Percentiles rank a stretch among this genome's conserved stretches.
Evolutionary conservation across 805 yeast species (phyloP).

Genomic region (Zygoascus bituminiphila): DNA sequence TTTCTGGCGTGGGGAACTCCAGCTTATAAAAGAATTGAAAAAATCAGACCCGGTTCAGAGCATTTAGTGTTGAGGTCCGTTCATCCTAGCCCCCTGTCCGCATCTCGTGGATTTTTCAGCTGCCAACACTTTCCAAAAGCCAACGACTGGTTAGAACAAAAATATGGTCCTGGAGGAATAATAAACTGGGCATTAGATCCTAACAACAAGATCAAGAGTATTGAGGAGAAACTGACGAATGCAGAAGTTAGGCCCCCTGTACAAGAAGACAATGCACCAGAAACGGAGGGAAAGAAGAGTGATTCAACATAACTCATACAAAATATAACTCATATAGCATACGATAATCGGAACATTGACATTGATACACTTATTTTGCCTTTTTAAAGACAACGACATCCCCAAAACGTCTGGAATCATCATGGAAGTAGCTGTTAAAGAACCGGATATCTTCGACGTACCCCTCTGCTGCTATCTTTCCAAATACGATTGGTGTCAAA

Average conservation of each 20-base stretch:
- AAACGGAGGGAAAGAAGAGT: too few relatives aligned
- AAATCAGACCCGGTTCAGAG: constrained; percentile 24
- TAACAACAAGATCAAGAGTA: constrained; percentile 13
- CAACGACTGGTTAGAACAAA: constrained; percentile 62
- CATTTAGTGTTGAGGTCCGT: constrained; percentile 58
- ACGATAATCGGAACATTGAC: too few relatives aligned
- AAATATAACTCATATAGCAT: too few relatives aligned
- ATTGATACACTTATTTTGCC: background rate
- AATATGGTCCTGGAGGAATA: constrained; percentile 34
- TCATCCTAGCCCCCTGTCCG: constrained; percentile 94
- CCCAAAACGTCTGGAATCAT: constrained; percentile 76
- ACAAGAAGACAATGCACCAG: background rate
- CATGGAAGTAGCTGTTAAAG: constrained; percentile 76
- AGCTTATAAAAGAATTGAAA: constrained; percentile 53
- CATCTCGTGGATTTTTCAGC: constrained; percentile 77
- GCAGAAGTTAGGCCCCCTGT: background rate
- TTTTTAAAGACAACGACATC: constrained; percentile 55
- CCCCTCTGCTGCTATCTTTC: constrained; percentile 5
- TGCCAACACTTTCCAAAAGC: constrained; percentile 65
- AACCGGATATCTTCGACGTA: constrained; percentile 39
- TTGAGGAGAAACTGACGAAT: constrained; percentile 6
- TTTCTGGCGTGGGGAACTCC: constrained; percentile 79
- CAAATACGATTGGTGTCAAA: constrained; percentile 36
- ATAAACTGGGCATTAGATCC: constrained; percentile 59
- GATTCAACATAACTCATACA: background rate